A percentile compares a stretch with the other conserved stretches of the same genome.
Evolutionary conservation across 257 asterid species (phyloP).

Genomic region (Orobanche coerulescens): DNA sequence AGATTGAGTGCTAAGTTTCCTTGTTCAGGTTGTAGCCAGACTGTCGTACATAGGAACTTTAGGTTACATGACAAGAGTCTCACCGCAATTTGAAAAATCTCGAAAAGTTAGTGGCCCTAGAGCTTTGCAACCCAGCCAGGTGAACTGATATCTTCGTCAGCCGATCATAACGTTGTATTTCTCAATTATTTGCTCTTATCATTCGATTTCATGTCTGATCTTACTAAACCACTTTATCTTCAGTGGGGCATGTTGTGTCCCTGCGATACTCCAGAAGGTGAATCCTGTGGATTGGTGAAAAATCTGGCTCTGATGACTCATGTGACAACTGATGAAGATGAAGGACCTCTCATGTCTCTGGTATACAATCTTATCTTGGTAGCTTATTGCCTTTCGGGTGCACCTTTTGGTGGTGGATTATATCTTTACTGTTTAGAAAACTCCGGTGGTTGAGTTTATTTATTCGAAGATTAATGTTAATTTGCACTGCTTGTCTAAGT

Average conservation of each 20-base stretch:
- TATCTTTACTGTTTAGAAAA: background rate
- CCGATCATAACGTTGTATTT: background rate
- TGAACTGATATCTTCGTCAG: constrained; percentile 22
- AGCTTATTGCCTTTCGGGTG: background rate
- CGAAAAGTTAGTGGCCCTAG: constrained; percentile 98
- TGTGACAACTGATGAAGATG: constrained; percentile 95
- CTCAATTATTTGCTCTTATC: constrained; percentile 8
- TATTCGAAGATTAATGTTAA: background rate
- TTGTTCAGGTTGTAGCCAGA: constrained; percentile 58
- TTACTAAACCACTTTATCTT: constrained; percentile 22
- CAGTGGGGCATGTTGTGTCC: constrained; percentile 99
- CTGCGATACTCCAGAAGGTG: constrained; percentile 99
- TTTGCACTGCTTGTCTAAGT: background rate
- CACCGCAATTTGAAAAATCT: constrained; percentile 89
- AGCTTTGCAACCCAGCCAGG: constrained; percentile 99
- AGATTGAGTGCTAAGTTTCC: constrained; percentile 4
- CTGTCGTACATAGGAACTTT: constrained; percentile 75
- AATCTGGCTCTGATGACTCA: constrained; percentile 97
- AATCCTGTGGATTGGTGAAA: constrained; percentile 95
- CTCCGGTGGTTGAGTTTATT: background rate
- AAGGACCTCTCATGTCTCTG: constrained; percentile 75
- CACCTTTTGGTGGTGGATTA: constrained; percentile 4
- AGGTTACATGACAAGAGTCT: constrained; percentile 84
- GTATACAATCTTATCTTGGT: constrained; percentile 32
- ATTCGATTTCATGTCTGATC: constrained; percentile 1